These are phyloP conservation scores for Phoma sp. DNA, from an alignment of 2,329 filamentous ascomycete genomes.

Conservation along the genomic window DNA sequence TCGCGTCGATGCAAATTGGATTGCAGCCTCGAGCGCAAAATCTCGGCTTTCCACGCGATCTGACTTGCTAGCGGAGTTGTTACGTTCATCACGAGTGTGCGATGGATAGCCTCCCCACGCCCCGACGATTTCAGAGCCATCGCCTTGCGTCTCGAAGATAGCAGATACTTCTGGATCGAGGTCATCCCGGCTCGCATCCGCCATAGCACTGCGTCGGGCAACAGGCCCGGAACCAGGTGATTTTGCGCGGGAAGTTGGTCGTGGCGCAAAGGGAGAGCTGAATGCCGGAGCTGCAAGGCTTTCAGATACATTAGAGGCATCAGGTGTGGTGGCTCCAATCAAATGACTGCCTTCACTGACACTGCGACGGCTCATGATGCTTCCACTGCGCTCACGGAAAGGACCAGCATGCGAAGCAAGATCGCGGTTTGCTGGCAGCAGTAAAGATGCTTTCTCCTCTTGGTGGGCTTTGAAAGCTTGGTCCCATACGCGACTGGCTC, in stretches of 20 bases:
- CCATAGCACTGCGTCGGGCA: slow-evolving; percentile 30
- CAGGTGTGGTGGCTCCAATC: background rate
- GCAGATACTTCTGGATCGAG: slow-evolving; percentile 19
- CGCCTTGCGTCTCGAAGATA: slow-evolving; percentile 37
- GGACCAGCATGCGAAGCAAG: slow-evolving; percentile 34
- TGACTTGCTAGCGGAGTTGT: slow-evolving; percentile 45
- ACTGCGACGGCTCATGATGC: slow-evolving; percentile 19
- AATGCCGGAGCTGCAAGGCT: background rate
- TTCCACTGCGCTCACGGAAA: slow-evolving; percentile 43
- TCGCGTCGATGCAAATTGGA: slow-evolving; percentile 29
- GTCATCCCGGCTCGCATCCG: slow-evolving; percentile 10
- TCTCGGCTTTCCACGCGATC: slow-evolving; percentile 52
- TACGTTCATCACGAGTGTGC: slow-evolving; percentile 52
- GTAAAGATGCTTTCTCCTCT: slow-evolving; percentile 43
- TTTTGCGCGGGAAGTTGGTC: background rate
- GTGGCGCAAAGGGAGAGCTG: background rate
- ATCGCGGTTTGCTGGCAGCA: slow-evolving; percentile 40
- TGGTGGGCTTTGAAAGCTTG: slow-evolving; percentile 45
- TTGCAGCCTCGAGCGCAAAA: slow-evolving; percentile 48
- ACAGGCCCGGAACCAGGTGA: background rate
- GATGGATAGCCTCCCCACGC: slow-evolving; percentile 56
- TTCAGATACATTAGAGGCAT: background rate
- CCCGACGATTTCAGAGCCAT: slow-evolving; percentile 35
- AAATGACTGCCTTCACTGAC: background rate
- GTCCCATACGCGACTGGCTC: slow-evolving; percentile 42